Evolutionary conservation across 192 early-diverging fungal genomes (phyloP), one percentile per base, ranked within the genome.

Genomic region (Coemansia sp.): DNA sequence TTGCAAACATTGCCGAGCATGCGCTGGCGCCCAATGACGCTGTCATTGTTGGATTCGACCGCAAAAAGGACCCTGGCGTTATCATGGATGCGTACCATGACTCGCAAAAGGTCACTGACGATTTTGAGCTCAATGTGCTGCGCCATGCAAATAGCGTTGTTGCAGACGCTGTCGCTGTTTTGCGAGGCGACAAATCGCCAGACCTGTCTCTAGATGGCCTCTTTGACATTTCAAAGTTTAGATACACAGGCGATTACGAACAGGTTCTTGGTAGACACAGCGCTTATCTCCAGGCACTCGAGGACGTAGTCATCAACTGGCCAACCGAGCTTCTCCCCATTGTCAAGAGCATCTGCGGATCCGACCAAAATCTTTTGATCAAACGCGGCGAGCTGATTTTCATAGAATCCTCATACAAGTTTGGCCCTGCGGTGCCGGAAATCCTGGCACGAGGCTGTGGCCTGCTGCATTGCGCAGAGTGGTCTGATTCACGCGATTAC

Each of bases 371-470:
- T 25, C 58, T 94, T 22, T 48, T 54, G 0, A 67, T 97, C 17
- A 73, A 78, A 20, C 84, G 87, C 59, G 91, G 86, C 48, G 96
- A 98, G 69, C 75, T 92, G 12, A 91, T 98, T 63, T 90, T 93
- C 70, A 76, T 98, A 48, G 96, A 96, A 74, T 92, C 92, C 62
- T 90, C 90, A 1, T 89, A 92, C 87, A 97, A 97, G 83, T 96
- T 90, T 67, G 83, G 83, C 17, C 42, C 61, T 1, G 63, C 49
- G 3, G 93, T 92, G 56, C 81, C 87, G 2, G 61, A 72, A 4
- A 50, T 69, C 6, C 77, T 93, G 8, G 74, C 90, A 17, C 60
- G 77, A 25, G 40, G 71, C 10, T 66, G 78, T 20, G 81, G 83
- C 2, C 73, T 91, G 31, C 57, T 58, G 12, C 66, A 84, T 45